phyloP scores from a whole-genome alignment of 164 flowering plant species.

The Dillenia suffruticosa region DNA sequence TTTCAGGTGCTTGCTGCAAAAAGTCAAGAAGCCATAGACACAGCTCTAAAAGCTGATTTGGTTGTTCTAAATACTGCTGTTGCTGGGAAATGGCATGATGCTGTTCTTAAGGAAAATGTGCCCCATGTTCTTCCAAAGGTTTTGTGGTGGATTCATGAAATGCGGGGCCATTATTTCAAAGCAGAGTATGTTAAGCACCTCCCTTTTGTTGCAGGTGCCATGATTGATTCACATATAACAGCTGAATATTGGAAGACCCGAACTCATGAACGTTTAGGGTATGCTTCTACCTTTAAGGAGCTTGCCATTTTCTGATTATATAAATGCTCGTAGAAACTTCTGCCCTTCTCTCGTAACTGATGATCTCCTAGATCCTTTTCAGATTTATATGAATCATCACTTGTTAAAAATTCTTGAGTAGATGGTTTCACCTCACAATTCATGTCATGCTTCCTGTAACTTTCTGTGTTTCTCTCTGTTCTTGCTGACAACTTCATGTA shows the following conservation, averaged over 20 bases:
- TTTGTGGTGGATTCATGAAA: slow-evolving; percentile 99
- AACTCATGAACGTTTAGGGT: slow-evolving; percentile 78
- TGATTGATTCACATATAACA: slow-evolving; percentile 94
- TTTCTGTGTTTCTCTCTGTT: too few relatives aligned
- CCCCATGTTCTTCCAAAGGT: slow-evolving; percentile 82
- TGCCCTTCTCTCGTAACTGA: background rate
- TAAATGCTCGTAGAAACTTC: background rate
- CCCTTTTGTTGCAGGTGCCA: slow-evolving; percentile 93
- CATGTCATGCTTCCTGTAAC: too few relatives aligned
- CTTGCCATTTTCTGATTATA: background rate
- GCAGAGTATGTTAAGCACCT: slow-evolving; percentile 91
- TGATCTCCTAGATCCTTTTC: too few relatives aligned
- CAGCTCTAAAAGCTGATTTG: slow-evolving; percentile 87
- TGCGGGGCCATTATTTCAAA: slow-evolving; percentile 97
- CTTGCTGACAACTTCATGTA: too few relatives aligned
- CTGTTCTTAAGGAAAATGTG: slow-evolving; percentile 75
- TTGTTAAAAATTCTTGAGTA: too few relatives aligned
- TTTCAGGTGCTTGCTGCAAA: slow-evolving; percentile 72
- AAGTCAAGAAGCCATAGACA: slow-evolving; percentile 69
- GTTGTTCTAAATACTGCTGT: slow-evolving; percentile 96
- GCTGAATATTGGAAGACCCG: slow-evolving; percentile 94
- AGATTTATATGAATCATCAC: too few relatives aligned
- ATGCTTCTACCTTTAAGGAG: slow-evolving; percentile 4
- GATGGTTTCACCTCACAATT: too few relatives aligned
- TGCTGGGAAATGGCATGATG: slow-evolving; percentile 98